Evolutionary conservation across 352 stramenopile genomes (phyloP).

Genomic region (Plasmopara halstedii): DNA sequence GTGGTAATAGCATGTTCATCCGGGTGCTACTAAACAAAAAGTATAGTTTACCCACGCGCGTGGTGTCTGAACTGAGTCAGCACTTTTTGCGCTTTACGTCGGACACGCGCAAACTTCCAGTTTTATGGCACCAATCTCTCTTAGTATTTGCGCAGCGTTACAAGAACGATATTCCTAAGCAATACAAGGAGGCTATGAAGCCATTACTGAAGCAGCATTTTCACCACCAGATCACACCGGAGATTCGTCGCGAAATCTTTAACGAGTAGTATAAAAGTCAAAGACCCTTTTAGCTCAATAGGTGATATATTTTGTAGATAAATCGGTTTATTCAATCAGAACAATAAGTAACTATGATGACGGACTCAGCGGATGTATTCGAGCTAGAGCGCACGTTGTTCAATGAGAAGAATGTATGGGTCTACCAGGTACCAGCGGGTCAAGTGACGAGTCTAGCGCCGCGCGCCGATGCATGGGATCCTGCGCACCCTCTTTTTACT

Average conservation of each 20-base stretch:
- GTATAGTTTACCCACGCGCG: slow-evolving; percentile 96
- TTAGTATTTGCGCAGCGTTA: slow-evolving; percentile 98
- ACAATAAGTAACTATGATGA: too few species aligned
- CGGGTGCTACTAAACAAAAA: slow-evolving; percentile 99
- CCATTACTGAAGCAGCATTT: slow-evolving; percentile 86
- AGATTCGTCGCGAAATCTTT: slow-evolving; percentile 96
- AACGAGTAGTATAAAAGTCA: slow-evolving; percentile 52
- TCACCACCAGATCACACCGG: slow-evolving; percentile 97
- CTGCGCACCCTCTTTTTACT: slow-evolving; percentile 74
- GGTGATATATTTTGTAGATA: too few species aligned
- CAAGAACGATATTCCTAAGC: slow-evolving; percentile 95
- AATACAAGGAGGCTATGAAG: slow-evolving; percentile 93
- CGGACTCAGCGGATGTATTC: slow-evolving; percentile 19
- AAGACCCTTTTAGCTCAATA: too few species aligned
- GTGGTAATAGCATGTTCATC: slow-evolving; percentile 98
- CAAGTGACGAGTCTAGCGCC: slow-evolving; percentile 69
- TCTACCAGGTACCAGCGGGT: slow-evolving; percentile 69
- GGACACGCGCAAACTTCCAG: slow-evolving; percentile 86
- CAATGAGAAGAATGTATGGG: slow-evolving; percentile 67
- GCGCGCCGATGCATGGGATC: slow-evolving; percentile 75
- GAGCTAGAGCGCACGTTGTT: slow-evolving; percentile 74
- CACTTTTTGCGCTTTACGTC: slow-evolving; percentile 94
- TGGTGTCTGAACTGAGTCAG: slow-evolving; percentile 94
- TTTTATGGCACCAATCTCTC: slow-evolving; percentile 99
- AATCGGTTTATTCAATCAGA: too few species aligned